Conservation (phyloP, 345 rosid genomes). For the Barbarea vulgaris region DNA sequence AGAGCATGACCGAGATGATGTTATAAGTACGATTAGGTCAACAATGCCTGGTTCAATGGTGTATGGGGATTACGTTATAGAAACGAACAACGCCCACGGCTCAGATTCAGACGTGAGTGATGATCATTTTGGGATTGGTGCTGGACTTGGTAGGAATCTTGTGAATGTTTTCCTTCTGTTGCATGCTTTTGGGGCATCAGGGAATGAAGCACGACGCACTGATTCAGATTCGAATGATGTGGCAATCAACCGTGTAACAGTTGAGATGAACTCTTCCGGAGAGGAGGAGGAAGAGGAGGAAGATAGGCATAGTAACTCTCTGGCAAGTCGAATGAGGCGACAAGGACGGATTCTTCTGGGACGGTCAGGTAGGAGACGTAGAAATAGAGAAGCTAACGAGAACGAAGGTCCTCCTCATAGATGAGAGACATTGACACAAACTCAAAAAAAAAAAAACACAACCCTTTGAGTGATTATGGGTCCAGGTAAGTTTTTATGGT, state of each 20-base stretch:
- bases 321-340: constrained; percentile 68
- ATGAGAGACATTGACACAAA: constrained; percentile 21
- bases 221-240: constrained; percentile 49
- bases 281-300: constrained; percentile 50
- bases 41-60: constrained; percentile 90
- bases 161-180: constrained; percentile 67
- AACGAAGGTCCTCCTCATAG: constrained; percentile 28
- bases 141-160: constrained; percentile 61
- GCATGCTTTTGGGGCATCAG: constrained; percentile 77
- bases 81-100: constrained; percentile 52
- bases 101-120: constrained; percentile 54
- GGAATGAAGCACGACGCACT: constrained; percentile 37
- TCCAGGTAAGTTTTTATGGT: constrained; percentile 28
- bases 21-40: constrained; percentile 79
- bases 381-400: constrained; percentile 57
- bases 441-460: constrained; percentile 4
- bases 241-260: constrained; percentile 11
- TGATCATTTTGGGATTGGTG: constrained; percentile 32
- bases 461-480: constrained; percentile 25
- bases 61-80: constrained; percentile 81
- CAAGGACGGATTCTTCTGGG: constrained; percentile 65
- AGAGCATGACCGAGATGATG: constrained; percentile 73
- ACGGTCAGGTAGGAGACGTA: constrained; percentile 76
- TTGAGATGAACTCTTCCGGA: constrained; percentile 48
- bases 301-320: constrained; percentile 50